A percentile compares a stretch with the other conserved stretches of the same genome.
Evolutionary conservation across 2,329 filamentous ascomycete genomes (phyloP).

Genomic region (Westerdykella sp.): DNA sequence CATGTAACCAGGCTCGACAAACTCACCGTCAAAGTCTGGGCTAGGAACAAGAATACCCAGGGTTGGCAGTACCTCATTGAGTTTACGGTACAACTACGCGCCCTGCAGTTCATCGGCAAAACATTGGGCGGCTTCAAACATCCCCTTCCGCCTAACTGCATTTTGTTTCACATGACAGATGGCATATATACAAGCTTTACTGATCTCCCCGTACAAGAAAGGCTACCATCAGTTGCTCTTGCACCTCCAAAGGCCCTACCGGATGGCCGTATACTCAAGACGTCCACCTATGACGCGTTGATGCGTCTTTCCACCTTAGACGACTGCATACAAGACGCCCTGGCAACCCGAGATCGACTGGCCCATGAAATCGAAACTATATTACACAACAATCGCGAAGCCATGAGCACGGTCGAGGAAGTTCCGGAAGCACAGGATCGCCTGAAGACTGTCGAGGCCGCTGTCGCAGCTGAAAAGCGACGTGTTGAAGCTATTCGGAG

Average conservation of each 20-base stretch:
- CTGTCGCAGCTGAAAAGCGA: slow-evolving; percentile 59
- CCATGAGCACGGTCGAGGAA: slow-evolving; percentile 30
- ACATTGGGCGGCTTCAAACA: slow-evolving; percentile 56
- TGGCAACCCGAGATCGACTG: slow-evolving; percentile 68
- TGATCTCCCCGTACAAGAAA: slow-evolving; percentile 53
- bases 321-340: slow-evolving; percentile 82
- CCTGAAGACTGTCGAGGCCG: slow-evolving; percentile 42
- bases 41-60: slow-evolving; percentile 49
- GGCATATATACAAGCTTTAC: slow-evolving; percentile 73
- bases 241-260: slow-evolving; percentile 36
- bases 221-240: slow-evolving; percentile 23
- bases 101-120: slow-evolving; percentile 72
- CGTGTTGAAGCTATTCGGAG: slow-evolving; percentile 57
- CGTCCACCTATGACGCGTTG: slow-evolving; percentile 78
- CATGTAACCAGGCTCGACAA: slow-evolving; percentile 59
- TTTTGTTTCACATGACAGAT: slow-evolving; percentile 79
- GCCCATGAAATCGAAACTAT: slow-evolving; percentile 67
- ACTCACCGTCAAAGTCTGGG: slow-evolving; percentile 70
- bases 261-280: slow-evolving; percentile 49
- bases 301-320: slow-evolving; percentile 86
- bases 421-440: slow-evolving; percentile 42
- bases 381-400: slow-evolving; percentile 35
- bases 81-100: slow-evolving; percentile 62
- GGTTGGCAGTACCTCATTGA: slow-evolving; percentile 63
- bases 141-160: slow-evolving; percentile 70